A percentile compares a stretch with the other conserved stretches of the same genome.
These are phyloP conservation scores for Pseudogymnoascus sp. DNA, from an alignment of 2,329 filamentous ascomycete species.

Conservation along the genomic window DNA sequence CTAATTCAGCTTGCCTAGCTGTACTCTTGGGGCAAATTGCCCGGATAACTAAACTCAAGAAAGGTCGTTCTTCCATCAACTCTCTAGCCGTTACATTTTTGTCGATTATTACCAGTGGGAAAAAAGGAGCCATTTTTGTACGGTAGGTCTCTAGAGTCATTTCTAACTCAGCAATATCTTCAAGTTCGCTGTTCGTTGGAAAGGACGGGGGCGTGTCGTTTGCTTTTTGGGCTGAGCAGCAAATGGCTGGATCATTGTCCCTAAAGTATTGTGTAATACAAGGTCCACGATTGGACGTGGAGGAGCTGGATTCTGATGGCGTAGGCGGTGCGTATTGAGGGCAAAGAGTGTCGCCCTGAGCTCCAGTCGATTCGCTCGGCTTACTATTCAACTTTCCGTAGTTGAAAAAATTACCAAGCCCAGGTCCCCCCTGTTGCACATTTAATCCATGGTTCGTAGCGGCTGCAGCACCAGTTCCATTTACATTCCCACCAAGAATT, in stretches of 20 bases:
- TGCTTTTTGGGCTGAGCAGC: background rate
- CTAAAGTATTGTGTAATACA: background rate
- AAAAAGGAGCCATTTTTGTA: conserved; percentile 14
- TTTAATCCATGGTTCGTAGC: background rate
- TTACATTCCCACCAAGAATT: background rate
- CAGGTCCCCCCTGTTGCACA: background rate
- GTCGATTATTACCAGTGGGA: conserved; percentile 13
- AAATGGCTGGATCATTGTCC: background rate
- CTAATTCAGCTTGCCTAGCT: background rate
- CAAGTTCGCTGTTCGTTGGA: background rate
- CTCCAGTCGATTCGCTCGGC: background rate
- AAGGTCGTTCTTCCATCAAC: conserved; percentile 11
- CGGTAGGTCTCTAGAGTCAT: conserved; percentile 13
- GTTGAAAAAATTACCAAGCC: background rate
- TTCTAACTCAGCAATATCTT: conserved; percentile 13
- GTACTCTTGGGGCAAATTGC: conserved; percentile 6
- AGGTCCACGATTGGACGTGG: background rate
- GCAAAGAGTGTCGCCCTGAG: background rate
- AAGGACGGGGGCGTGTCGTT: background rate
- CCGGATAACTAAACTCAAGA: conserved; percentile 9
- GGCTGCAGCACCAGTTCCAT: background rate
- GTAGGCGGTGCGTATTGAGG: conserved; percentile 1
- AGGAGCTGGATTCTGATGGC: background rate
- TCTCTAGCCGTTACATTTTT: conserved; percentile 6
- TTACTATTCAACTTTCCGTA: background rate